phyloP scores from a whole-genome alignment of 2,329 filamentous ascomycete species.

The Raffaelea albimanens region DNA sequence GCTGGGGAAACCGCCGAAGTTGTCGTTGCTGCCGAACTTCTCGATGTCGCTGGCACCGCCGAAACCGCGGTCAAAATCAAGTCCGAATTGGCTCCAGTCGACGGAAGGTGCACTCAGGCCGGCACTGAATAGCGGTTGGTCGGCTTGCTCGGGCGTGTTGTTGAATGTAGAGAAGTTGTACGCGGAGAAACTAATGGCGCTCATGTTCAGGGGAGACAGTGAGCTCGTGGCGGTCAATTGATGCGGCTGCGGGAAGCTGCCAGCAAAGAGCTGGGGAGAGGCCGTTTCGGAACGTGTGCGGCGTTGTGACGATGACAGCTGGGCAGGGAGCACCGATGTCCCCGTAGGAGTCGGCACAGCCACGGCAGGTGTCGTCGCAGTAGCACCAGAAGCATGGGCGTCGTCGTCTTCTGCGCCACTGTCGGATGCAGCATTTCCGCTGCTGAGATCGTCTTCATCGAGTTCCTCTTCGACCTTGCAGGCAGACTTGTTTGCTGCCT shows the following conservation, averaged over 20 bases:
- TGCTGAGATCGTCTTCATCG: slow-evolving; percentile 17
- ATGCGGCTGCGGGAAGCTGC: slow-evolving; percentile 8
- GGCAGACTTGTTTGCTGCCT: slow-evolving; percentile 25
- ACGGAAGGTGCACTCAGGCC: slow-evolving; percentile 47
- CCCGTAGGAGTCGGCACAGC: neutral
- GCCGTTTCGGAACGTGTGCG: slow-evolving; percentile 52
- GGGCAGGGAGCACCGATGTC: slow-evolving; percentile 1
- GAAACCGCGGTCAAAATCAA: slow-evolving; percentile 31
- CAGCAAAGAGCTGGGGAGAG: slow-evolving; percentile 47
- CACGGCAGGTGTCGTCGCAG: slow-evolving; percentile 25
- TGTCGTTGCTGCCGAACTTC: slow-evolving; percentile 38
- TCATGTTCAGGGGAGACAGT: slow-evolving; percentile 50
- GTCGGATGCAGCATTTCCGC: slow-evolving; percentile 7
- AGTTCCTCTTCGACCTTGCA: slow-evolving; percentile 23
- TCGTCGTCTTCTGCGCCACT: slow-evolving; percentile 10
- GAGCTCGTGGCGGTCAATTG: slow-evolving; percentile 26
- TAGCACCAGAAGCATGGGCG: slow-evolving; percentile 7
- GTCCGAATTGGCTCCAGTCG: slow-evolving; percentile 42
- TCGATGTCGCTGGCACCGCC: slow-evolving; percentile 31
- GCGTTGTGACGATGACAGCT: slow-evolving; percentile 31
- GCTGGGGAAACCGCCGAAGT: slow-evolving; percentile 44
- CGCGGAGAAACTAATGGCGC: slow-evolving; percentile 43
- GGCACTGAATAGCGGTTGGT: slow-evolving; percentile 52
- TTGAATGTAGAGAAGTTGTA: slow-evolving; percentile 33
- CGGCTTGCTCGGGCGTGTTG: slow-evolving; percentile 40